Evolutionary conservation across 345 rosid genomes (phyloP).

Genomic region (Gossypium bickii): DNA sequence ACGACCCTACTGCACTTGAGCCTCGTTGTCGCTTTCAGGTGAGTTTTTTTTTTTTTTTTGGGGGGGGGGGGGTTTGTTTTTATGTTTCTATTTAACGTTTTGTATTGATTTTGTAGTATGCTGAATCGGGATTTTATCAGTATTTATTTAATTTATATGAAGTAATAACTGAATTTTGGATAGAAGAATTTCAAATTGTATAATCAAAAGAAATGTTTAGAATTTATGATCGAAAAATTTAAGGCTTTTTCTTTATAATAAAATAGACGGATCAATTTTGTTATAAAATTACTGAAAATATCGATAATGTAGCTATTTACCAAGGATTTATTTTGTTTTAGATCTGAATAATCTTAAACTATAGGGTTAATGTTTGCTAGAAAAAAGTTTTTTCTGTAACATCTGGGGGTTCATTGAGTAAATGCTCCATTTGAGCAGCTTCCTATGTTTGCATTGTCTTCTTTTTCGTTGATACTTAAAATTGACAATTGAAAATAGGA

Average conservation of each 20-base stretch:
- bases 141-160: background rate
- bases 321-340: background rate
- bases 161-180: background rate
- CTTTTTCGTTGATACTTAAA: background rate
- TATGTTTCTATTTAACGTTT: background rate
- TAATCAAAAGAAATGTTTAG: background rate
- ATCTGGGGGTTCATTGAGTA: background rate
- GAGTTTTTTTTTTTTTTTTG: background rate
- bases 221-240: background rate
- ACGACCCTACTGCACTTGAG: slow-evolving; percentile 74
- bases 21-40: slow-evolving; percentile 96
- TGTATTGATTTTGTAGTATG: background rate
- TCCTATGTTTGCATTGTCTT: background rate
- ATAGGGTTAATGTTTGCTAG: background rate
- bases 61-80: background rate
- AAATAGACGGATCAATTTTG: background rate
- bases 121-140: background rate
- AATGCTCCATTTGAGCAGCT: background rate
- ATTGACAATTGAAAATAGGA: slow-evolving; percentile 40
- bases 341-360: background rate
- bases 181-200: background rate
- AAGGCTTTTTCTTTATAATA: background rate
- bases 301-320: background rate
- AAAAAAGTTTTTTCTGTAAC: background rate
- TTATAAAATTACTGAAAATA: background rate